Conservation (phyloP, 164 flowering plant species). For the Aristolochia contorta region DNA sequence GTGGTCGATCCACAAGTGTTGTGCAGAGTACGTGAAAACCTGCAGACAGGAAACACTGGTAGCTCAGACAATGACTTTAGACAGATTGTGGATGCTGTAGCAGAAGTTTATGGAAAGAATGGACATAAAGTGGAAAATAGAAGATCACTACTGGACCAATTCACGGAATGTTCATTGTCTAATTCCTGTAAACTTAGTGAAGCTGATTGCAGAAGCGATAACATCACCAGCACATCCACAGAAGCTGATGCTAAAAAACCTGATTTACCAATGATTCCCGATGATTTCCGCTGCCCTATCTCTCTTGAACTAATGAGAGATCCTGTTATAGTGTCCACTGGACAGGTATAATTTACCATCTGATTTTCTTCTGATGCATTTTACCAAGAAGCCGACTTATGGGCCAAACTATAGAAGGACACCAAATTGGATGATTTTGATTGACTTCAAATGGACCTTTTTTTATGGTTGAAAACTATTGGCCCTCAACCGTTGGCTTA, state of each 20-base stretch:
- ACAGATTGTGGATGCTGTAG: conserved; percentile 14
- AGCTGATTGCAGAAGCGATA: conserved; percentile 14
- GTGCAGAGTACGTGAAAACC: conserved; percentile 15
- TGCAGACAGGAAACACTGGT: conserved; percentile 22
- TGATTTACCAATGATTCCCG: conserved; percentile 49
- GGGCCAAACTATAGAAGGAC: no score
- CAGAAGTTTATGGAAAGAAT: conserved; percentile 13
- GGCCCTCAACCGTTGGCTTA: no score
- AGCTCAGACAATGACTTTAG: conserved; percentile 19
- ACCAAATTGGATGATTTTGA: no score
- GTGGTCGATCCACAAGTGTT: conserved; percentile 23
- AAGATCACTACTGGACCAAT: neutral
- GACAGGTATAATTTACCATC: conserved; percentile 51
- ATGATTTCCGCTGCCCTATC: conserved; percentile 82
- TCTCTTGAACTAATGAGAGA: conserved; percentile 94
- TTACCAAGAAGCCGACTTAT: no score
- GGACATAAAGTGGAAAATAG: conserved; percentile 13
- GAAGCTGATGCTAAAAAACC: conserved; percentile 38
- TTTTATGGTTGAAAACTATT: no score
- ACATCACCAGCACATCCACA: conserved; percentile 12
- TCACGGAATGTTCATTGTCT: conserved; percentile 6
- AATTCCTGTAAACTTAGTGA: conserved; percentile 17
- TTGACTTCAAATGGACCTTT: no score
- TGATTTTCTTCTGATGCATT: no score
- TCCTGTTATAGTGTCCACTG: conserved; percentile 92